Evolutionary conservation across 2,329 filamentous ascomycete genomes (phyloP).

Genomic region (Blumeria hordei): DNA sequence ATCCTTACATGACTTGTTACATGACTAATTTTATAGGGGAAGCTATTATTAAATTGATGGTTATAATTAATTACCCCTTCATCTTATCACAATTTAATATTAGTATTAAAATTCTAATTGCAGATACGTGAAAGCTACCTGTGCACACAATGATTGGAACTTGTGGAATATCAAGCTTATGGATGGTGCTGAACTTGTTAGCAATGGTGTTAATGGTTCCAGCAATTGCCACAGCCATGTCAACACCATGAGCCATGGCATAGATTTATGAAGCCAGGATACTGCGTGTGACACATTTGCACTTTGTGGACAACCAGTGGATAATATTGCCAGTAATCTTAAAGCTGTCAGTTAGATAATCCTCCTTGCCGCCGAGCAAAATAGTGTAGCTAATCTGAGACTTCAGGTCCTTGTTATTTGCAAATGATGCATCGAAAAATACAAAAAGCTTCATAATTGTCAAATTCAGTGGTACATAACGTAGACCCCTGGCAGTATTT

Average conservation of each 20-base stretch:
- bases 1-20: too few species aligned
- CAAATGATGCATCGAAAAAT: not conserved
- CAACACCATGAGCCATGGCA: not conserved
- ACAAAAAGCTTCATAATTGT: not conserved
- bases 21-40: too few species aligned
- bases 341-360: not conserved
- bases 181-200: not conserved
- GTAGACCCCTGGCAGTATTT: not conserved
- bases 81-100: too few species aligned
- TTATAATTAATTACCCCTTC: too few species aligned
- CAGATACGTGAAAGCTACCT: not conserved
- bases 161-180: not conserved
- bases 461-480: not conserved
- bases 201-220: not conserved
- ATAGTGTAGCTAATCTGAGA: not conserved
- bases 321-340: not conserved
- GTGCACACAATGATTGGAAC: not conserved
- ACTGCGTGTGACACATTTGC: not conserved
- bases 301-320: not conserved
- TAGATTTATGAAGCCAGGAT: not conserved
- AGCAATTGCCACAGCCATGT: not conserved
- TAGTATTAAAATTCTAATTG: too few species aligned
- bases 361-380: not conserved
- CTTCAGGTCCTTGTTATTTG: not conserved
- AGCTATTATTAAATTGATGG: too few species aligned